phyloP scores from a whole-genome alignment of 1,284 basidiomycete species.

The Afroboletus lepidellus region DNA sequence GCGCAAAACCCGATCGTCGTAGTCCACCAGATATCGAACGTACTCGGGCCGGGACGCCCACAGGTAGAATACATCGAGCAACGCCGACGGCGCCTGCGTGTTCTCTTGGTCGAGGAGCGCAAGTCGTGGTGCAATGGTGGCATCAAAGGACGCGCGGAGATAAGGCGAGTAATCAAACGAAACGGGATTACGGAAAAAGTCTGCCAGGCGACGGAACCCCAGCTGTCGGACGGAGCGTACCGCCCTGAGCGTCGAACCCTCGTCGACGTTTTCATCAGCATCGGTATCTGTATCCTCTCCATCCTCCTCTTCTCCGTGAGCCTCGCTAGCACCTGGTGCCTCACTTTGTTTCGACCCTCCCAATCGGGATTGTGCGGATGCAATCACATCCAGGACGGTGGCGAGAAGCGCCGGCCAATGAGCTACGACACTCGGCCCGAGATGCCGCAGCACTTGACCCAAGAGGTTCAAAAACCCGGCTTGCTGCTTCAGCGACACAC shows the following conservation, averaged over 20 bases:
- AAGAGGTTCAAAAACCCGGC: slow-evolving; percentile 83
- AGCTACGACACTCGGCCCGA: slow-evolving; percentile 67
- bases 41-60: slow-evolving; percentile 71
- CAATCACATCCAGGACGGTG: slow-evolving; percentile 63
- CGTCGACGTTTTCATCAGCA: slow-evolving; percentile 33
- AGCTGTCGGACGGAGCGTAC: slow-evolving; percentile 73
- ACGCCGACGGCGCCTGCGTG: slow-evolving; percentile 87
- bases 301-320: slow-evolving; percentile 39
- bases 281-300: slow-evolving; percentile 31
- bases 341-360: slow-evolving; percentile 19
- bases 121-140: slow-evolving; percentile 84
- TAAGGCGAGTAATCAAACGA: slow-evolving; percentile 78
- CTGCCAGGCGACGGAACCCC: slow-evolving; percentile 83
- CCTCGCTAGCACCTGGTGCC: slow-evolving; percentile 21
- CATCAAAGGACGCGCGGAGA: slow-evolving; percentile 64
- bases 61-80: slow-evolving; percentile 83
- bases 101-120: slow-evolving; percentile 79
- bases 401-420: slow-evolving; percentile 78
- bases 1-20: slow-evolving; percentile 69
- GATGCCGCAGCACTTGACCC: slow-evolving; percentile 78
- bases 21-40: slow-evolving; percentile 63
- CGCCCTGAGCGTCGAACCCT: slow-evolving; percentile 42
- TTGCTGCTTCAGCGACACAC: slow-evolving; percentile 67
- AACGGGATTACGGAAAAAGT: slow-evolving; percentile 79
- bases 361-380: slow-evolving; percentile 55